These are phyloP conservation scores for Leucaena leucocephala DNA, from an alignment of 306 rosid genomes.

Conservation along the genomic window DNA sequence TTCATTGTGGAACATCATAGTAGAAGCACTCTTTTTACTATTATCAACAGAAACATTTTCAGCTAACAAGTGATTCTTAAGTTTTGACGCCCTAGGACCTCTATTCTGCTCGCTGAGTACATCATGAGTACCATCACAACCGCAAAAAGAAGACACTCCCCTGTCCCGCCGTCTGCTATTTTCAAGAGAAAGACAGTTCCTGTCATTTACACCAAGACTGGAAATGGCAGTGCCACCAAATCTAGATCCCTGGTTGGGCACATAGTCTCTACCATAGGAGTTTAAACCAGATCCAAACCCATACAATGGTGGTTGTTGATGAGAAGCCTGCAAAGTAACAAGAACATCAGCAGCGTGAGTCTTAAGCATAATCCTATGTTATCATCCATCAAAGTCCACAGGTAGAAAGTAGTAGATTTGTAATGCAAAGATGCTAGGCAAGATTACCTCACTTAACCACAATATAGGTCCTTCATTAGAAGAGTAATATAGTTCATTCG, in stretches of 20 bases:
- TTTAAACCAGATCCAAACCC: conserved; percentile 79
- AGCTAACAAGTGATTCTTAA: conserved; percentile 55
- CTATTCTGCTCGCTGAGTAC: conserved; percentile 82
- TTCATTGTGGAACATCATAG: conserved; percentile 54
- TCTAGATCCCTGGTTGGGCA: conserved; percentile 67
- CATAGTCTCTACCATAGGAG: conserved; percentile 62
- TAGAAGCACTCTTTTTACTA: conserved; percentile 42
- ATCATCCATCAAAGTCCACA: conserved; percentile 13
- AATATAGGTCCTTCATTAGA: conserved; percentile 12
- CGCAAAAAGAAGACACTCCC: conserved; percentile 60
- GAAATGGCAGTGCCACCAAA: conserved; percentile 52
- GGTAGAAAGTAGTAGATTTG: conserved; percentile 19
- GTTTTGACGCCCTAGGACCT: conserved; percentile 86
- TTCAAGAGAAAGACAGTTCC: conserved; percentile 60
- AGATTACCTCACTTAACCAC: conserved; percentile 7
- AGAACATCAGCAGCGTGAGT: conserved; percentile 34
- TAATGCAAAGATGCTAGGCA: conserved; percentile 15
- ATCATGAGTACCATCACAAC: conserved; percentile 73
- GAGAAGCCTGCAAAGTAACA: conserved; percentile 66
- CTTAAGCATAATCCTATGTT: conserved; percentile 19
- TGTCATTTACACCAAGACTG: conserved; percentile 43
- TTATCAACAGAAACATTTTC: conserved; percentile 60
- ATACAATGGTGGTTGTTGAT: conserved; percentile 66
- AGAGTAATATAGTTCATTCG: not conserved
- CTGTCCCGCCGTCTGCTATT: conserved; percentile 59